Percentiles rank a stretch among this genome's conserved stretches.
Conservation (phyloP, 2,329 filamentous ascomycete genomes). For the Metarhizium rileyi region DNA sequence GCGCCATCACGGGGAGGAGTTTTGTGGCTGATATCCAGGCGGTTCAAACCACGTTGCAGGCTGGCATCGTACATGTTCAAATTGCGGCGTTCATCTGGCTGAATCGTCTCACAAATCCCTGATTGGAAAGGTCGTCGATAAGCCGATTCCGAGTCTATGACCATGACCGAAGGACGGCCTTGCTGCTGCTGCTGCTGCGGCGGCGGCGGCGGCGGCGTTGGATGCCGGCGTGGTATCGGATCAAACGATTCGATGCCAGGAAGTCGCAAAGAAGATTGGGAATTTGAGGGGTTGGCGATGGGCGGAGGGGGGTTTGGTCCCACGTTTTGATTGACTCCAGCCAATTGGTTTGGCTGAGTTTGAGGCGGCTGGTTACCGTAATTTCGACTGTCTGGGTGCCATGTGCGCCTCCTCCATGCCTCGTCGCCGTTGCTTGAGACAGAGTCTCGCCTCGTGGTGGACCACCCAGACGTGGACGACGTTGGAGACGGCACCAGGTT, state of each 20-base stretch:
- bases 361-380: constrained; percentile 45
- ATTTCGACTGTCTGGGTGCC: constrained; percentile 72
- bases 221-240: constrained; percentile 49
- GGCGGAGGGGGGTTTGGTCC: constrained; percentile 44
- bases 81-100: constrained; percentile 38
- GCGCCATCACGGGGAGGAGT: constrained; percentile 42
- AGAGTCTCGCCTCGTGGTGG: constrained; percentile 54
- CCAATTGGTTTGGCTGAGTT: constrained; percentile 60
- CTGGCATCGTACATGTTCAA: constrained; percentile 54
- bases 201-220: constrained; percentile 45
- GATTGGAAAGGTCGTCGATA: constrained; percentile 21
- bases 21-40: constrained; percentile 52
- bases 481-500: constrained; percentile 57
- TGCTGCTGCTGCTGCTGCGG: constrained; percentile 27
- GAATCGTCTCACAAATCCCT: constrained; percentile 19
- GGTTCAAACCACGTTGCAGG: constrained; percentile 55
- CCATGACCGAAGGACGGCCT: constrained; percentile 66
- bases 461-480: constrained; percentile 50
- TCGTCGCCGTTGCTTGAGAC: constrained; percentile 55
- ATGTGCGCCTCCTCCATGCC: constrained; percentile 74
- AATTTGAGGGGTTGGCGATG: constrained; percentile 35
- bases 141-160: constrained; percentile 48
- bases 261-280: constrained; percentile 55
- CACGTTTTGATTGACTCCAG: constrained; percentile 60
- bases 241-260: constrained; percentile 92